phyloP scores from a whole-genome alignment of 208 protist genomes.

The Acanthamoeba rhysodes region DNA sequence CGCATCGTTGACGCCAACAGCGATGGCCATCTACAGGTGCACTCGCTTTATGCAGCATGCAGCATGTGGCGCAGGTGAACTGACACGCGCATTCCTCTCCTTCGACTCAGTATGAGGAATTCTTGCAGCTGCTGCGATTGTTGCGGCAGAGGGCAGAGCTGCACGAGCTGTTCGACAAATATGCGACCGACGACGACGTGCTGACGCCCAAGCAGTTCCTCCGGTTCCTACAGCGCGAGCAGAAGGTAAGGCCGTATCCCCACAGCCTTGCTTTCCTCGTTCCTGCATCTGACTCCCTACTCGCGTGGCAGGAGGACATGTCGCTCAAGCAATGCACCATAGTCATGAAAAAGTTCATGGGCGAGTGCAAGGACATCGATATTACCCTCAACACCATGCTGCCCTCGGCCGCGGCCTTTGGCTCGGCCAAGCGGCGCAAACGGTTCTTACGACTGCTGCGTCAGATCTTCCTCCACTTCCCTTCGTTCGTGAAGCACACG shows the following conservation, averaged over 20 bases:
- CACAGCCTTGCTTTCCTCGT: too few relatives aligned
- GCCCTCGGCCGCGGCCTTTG: slow-evolving; percentile 1
- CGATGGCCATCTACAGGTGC: not conserved
- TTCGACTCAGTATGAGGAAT: not conserved
- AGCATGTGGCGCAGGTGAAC: too few relatives aligned
- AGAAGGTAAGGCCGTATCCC: slow-evolving; percentile 45
- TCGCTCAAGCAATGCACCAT: slow-evolving; percentile 14
- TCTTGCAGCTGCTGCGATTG: not conserved
- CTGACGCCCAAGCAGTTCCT: slow-evolving; percentile 68
- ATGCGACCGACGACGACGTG: not conserved
- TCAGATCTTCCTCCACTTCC: slow-evolving; percentile 40
- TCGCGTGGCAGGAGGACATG: slow-evolving; percentile 51
- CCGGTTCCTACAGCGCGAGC: slow-evolving; percentile 79
- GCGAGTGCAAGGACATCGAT: slow-evolving; percentile 62
- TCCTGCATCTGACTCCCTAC: not conserved
- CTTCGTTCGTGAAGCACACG: slow-evolving; percentile 21
- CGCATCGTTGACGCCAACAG: slow-evolving; percentile 57
- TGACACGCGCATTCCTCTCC: not conserved
- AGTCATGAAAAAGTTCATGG: slow-evolving; percentile 8
- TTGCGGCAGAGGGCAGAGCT: slow-evolving; percentile 74
- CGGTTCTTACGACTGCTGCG: slow-evolving; percentile 5
- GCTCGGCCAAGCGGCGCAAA: not conserved
- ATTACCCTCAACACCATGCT: not conserved
- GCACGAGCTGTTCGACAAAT: slow-evolving; percentile 74
- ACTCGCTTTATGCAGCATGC: not conserved